Conservation (phyloP, 352 stramenopile species). For the Blastocystis sp. region DNA sequence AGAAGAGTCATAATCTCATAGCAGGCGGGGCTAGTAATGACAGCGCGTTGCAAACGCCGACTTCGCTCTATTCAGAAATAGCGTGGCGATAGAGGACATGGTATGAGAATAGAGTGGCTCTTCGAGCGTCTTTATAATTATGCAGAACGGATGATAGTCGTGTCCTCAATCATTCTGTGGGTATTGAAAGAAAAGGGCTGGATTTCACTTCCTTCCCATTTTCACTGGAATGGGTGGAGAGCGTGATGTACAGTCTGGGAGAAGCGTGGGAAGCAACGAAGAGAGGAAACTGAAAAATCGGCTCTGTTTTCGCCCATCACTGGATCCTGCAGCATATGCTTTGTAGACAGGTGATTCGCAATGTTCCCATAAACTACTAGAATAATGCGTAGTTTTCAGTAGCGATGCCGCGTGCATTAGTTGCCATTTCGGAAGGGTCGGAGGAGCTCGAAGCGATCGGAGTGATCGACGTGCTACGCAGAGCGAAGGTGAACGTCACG, state of each 20-base stretch:
- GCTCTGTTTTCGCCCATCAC: background rate
- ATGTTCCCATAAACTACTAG: background rate
- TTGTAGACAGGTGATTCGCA: background rate
- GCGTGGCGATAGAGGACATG: constrained; percentile 52
- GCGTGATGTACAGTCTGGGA: background rate
- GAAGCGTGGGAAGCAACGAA: background rate
- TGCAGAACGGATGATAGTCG: too few relatives aligned
- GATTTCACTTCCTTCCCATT: too few relatives aligned
- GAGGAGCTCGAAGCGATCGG: constrained; percentile 84
- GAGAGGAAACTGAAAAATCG: background rate
- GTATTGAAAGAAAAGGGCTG: too few relatives aligned
- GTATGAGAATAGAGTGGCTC: background rate
- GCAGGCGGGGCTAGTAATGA: constrained; percentile 29
- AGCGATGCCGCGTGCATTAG: constrained; percentile 15
- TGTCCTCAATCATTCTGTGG: too few relatives aligned
- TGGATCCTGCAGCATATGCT: background rate
- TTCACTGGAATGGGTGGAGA: background rate
- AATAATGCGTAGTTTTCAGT: constrained; percentile 36
- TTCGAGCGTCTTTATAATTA: too few relatives aligned
- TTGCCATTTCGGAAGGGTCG: constrained; percentile 78
- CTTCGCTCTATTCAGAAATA: constrained; percentile 64
- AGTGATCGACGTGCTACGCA: constrained; percentile 80
- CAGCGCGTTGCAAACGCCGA: background rate
- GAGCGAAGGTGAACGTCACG: constrained; percentile 79
- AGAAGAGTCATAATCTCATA: constrained; percentile 64